Conservation (phyloP, 257 asterid genomes). For the Cruciata laevipes region DNA sequence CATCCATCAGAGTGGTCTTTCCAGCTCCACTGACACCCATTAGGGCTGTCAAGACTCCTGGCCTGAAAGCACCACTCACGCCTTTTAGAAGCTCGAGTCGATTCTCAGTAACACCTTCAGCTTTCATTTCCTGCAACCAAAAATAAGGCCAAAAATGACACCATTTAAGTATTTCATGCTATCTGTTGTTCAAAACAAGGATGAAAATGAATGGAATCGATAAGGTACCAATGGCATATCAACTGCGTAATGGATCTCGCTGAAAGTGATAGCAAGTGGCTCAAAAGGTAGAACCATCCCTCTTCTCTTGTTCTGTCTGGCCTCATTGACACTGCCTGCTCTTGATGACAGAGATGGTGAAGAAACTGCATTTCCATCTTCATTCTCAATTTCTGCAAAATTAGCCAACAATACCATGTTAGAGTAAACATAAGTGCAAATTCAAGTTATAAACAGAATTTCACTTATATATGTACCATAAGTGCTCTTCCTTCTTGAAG, state of each 20-base stretch:
- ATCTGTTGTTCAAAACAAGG: background rate
- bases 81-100: constrained; percentile 20
- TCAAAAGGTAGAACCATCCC: constrained; percentile 95
- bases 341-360: constrained; percentile 11
- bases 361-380: constrained; percentile 14
- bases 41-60: constrained; percentile 24
- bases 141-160: background rate
- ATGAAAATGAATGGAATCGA: background rate
- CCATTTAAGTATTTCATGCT: background rate
- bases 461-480: constrained; percentile 9
- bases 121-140: constrained; percentile 22
- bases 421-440: background rate
- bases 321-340: constrained; percentile 7
- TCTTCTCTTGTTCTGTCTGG: constrained; percentile 39
- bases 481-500: constrained; percentile 13
- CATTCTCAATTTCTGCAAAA: constrained; percentile 8
- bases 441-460: too few species aligned
- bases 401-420: background rate
- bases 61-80: constrained; percentile 25
- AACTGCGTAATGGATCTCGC: constrained; percentile 65
- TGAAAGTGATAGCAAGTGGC: constrained; percentile 80
- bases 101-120: constrained; percentile 15
- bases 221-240: constrained; percentile 75
- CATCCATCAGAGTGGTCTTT: constrained; percentile 25
- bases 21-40: constrained; percentile 28